These are phyloP conservation scores for Scheffersomyces insectosa DNA, from an alignment of 1,139 yeast species.

Conservation along the genomic window DNA sequence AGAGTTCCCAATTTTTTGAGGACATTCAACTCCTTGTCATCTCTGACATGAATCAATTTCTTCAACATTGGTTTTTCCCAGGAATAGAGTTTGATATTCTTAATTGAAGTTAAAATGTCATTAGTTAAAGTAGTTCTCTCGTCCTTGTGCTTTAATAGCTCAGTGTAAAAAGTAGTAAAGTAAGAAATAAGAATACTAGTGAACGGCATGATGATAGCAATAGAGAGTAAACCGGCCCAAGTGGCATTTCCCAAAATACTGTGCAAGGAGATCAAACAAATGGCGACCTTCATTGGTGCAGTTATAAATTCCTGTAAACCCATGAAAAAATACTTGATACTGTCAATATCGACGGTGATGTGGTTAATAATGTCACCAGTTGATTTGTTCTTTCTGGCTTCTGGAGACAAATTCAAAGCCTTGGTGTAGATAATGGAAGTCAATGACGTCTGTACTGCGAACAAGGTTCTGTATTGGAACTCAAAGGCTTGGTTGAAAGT, in stretches of 20 bases:
- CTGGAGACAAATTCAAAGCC: constrained; percentile 27
- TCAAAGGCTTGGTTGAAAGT: constrained; percentile 21
- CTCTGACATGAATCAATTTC: constrained; percentile 20
- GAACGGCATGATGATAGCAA: constrained; percentile 19
- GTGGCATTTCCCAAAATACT: constrained; percentile 26
- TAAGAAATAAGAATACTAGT: constrained; percentile 2
- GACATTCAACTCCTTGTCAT: constrained; percentile 19
- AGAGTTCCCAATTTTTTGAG: constrained; percentile 19
- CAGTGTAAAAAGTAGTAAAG: constrained; percentile 10
- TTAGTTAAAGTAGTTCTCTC: constrained; percentile 26
- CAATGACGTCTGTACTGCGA: constrained; percentile 16
- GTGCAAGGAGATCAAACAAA: constrained; percentile 22
- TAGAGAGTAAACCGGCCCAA: constrained; percentile 22
- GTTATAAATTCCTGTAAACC: constrained; percentile 19
- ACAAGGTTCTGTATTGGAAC: constrained; percentile 15
- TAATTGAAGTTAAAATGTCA: constrained; percentile 28
- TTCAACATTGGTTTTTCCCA: constrained; percentile 24
- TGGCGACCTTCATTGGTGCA: constrained; percentile 21
- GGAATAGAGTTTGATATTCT: constrained; percentile 23
- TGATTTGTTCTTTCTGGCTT: constrained; percentile 24
- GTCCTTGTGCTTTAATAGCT: constrained; percentile 25
- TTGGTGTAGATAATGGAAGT: constrained; percentile 24
- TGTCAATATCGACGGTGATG: constrained; percentile 23
- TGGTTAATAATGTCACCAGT: constrained; percentile 33
- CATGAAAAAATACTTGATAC: constrained; percentile 18